Evolutionary conservation across 805 yeast genomes (phyloP).

Genomic region (Scheffersomyces amazonensis): DNA sequence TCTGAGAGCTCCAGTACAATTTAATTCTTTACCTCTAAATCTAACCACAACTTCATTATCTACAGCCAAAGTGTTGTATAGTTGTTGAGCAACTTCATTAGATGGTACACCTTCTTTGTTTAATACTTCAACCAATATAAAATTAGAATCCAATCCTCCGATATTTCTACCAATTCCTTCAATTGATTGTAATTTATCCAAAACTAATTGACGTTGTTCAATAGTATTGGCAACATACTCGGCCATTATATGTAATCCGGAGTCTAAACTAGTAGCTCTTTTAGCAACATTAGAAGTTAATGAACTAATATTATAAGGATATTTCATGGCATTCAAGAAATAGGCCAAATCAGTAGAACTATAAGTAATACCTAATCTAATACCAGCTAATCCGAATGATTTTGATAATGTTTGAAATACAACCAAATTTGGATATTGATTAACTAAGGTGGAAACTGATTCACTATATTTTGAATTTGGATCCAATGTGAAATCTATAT

Average conservation of each 20-base stretch:
- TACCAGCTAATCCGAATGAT: constrained; percentile 95
- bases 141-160: constrained; percentile 87
- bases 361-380: constrained; percentile 81
- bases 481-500: constrained; percentile 68
- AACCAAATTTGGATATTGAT: constrained; percentile 75
- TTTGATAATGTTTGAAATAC: constrained; percentile 92
- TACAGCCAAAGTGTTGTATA: constrained; percentile 71
- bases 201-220: constrained; percentile 53
- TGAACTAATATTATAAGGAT: constrained; percentile 91
- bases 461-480: constrained; percentile 10
- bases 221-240: constrained; percentile 47
- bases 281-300: constrained; percentile 72
- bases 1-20: constrained; percentile 85
- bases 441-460: constrained; percentile 75
- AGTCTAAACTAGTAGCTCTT: constrained; percentile 59
- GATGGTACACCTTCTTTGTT: constrained; percentile 62
- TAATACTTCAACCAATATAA: constrained; percentile 70
- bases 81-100: constrained; percentile 59
- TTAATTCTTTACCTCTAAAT: constrained; percentile 86
- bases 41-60: constrained; percentile 79
- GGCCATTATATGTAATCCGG: constrained; percentile 59
- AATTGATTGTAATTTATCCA: constrained; percentile 51
- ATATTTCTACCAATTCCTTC: constrained; percentile 68
- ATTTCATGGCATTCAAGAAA: constrained; percentile 85
- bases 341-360: constrained; percentile 58